Base-by-base conservation (phyloP, 176 grass and related monocot species). In the Phoenix dactylifera region DNA sequence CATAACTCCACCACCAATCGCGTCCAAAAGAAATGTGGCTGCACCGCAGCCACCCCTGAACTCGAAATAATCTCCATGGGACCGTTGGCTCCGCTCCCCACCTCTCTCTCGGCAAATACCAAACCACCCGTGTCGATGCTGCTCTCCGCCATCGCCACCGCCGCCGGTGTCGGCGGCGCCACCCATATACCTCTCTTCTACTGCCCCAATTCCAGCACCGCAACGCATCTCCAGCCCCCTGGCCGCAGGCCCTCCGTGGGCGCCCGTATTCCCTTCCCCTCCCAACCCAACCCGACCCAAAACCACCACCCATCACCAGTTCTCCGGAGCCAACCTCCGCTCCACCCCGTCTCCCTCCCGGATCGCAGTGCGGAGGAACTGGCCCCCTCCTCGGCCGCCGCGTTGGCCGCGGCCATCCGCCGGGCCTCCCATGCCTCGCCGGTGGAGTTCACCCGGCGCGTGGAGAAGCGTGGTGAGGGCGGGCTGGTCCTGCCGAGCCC, bases 371-470 rank as follows among this genome's bases (percentile, higher is more conserved):
- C 66, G 5, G 81, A 82, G 7, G 50, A 78, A 17, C 51, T 81
- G 60, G 72, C n/a, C 22, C 62, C 86, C 4, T 18, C 80, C 6
- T 89, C 81, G 0, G 81, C 77, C 18, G 74, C 70, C n/a, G 86
- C 86, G 6, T 25, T 89, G 22, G 83, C 87, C 15, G 60, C 65
- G 2, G 54, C 76, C 28, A 83, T 91, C 48, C 79, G 76, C 51
- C 76, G 79, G 48, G 72, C 83, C 19, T 91, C 87, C 25, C 60
- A 49, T 3, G 18, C 76, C 26, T 86, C 87, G 18, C 76, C 79
- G 3, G 87, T 91, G 35, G 50, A 60, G 51, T 91, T 91, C 79
- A 74, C 56, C 18, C 72, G 60, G 63, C 50, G 73, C 23, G 60
- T 35, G 53, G 30, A 24, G 20, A 60, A 72, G 35, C 64, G 16